phyloP scores from a whole-genome alignment of 2,329 filamentous ascomycete species.

The Aspergillus neoniger region DNA sequence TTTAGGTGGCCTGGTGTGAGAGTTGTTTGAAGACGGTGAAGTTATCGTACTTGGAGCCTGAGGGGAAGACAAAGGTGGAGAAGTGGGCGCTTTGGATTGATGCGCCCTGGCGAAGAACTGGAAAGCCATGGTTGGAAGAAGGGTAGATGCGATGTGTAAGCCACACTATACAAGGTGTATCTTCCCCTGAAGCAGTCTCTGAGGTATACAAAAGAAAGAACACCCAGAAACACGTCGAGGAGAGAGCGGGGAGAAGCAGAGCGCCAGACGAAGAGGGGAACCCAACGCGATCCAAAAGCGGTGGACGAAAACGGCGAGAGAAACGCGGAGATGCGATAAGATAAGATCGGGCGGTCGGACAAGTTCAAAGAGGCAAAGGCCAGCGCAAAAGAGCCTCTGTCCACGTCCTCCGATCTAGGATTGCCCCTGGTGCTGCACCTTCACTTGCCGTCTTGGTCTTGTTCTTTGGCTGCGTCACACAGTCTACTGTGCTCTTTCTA shows the following conservation, averaged over 20 bases:
- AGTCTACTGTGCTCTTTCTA: not conserved
- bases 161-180: not conserved
- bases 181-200: not conserved
- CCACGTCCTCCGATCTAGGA: constrained; percentile 9
- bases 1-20: constrained; percentile 30
- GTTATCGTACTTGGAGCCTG: constrained; percentile 16
- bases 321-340: constrained; percentile 42
- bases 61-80: constrained; percentile 27
- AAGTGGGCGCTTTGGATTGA: constrained; percentile 27
- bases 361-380: constrained; percentile 12
- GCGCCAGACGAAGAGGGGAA: constrained; percentile 10
- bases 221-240: not conserved
- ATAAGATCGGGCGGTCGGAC: constrained; percentile 28
- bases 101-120: constrained; percentile 41
- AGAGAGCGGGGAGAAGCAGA: constrained; percentile 8
- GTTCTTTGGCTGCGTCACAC: not conserved
- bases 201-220: not conserved
- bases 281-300: not conserved
- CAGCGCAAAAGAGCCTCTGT: constrained; percentile 20
- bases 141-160: not conserved
- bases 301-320: constrained; percentile 11
- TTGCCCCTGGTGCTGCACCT: constrained; percentile 7
- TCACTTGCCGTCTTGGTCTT: constrained; percentile 6
- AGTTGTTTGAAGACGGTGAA: constrained; percentile 17
- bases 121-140: constrained; percentile 34